These are phyloP conservation scores for Phaeotremella fagi DNA, from an alignment of 768 basidiomycete genomes.

Conservation along the genomic window DNA sequence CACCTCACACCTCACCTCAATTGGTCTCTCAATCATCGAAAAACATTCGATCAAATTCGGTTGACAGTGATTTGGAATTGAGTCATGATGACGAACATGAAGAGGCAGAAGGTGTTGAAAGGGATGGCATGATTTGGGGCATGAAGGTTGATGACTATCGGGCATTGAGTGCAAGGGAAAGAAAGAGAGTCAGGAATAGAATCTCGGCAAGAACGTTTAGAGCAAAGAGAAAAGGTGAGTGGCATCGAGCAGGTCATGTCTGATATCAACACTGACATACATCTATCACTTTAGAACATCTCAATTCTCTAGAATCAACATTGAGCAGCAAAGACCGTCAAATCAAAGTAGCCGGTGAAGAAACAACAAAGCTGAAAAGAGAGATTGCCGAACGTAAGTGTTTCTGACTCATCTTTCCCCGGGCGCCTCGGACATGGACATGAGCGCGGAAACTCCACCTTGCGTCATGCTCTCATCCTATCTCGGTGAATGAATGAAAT, in stretches of 20 bases:
- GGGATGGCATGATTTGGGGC: constrained; percentile 48
- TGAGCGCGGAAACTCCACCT: too few relatives aligned
- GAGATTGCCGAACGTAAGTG: constrained; percentile 35
- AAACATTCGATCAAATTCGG: constrained; percentile 12
- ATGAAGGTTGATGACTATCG: constrained; percentile 46
- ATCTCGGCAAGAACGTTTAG: constrained; percentile 47
- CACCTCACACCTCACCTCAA: constrained; percentile 4
- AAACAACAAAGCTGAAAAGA: constrained; percentile 20
- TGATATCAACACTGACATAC: background rate
- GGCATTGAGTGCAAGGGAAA: constrained; percentile 39
- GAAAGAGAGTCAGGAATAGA: constrained; percentile 46
- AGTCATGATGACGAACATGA: constrained; percentile 32
- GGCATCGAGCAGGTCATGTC: background rate
- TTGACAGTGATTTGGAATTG: constrained; percentile 14
- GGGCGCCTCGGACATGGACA: background rate
- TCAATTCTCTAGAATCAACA: constrained; percentile 27
- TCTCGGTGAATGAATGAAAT: too few relatives aligned
- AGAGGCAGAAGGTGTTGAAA: constrained; percentile 41
- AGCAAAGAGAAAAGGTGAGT: constrained; percentile 46
- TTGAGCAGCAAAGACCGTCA: constrained; percentile 31
- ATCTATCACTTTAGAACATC: constrained; percentile 28
- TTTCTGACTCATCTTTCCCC: background rate
- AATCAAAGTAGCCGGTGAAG: constrained; percentile 33
- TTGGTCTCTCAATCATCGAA: background rate
- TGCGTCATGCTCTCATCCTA: too few relatives aligned